These are phyloP conservation scores for Marsdenia floribunda DNA, from an alignment of 257 asterid genomes.

Conservation along the genomic window DNA sequence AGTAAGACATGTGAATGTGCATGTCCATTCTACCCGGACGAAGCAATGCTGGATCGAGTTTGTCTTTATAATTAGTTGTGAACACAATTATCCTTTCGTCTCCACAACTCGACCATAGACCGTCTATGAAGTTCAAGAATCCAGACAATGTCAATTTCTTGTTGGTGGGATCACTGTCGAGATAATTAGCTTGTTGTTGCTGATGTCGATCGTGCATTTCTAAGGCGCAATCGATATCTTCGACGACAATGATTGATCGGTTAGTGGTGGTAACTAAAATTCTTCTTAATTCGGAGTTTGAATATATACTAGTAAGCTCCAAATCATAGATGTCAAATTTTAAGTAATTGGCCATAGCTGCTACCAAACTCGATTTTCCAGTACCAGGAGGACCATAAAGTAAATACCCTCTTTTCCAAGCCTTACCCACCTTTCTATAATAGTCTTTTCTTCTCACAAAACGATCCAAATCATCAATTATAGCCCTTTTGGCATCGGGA, in stretches of 20 bases:
- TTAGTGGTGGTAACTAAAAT: constrained; percentile 52
- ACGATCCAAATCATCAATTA: constrained; percentile 66
- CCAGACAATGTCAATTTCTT: constrained; percentile 66
- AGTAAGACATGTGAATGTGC: constrained; percentile 78
- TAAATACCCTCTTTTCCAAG: constrained; percentile 85
- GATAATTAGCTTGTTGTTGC: too few relatives aligned
- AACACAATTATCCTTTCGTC: constrained; percentile 67
- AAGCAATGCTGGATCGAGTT: constrained; percentile 69
- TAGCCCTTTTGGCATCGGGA: constrained; percentile 36
- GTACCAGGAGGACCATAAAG: constrained; percentile 90
- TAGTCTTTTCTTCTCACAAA: constrained; percentile 67
- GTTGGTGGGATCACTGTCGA: background rate
- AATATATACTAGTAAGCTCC: constrained; percentile 51
- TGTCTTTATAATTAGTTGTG: constrained; percentile 79
- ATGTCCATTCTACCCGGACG: constrained; percentile 85
- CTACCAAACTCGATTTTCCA: constrained; percentile 73
- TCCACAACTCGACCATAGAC: constrained; percentile 77
- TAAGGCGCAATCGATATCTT: constrained; percentile 72
- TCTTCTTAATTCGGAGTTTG: constrained; percentile 59
- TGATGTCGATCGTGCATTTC: constrained; percentile 53
- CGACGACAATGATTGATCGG: constrained; percentile 61
- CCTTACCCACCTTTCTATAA: constrained; percentile 74
- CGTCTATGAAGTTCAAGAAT: constrained; percentile 67
- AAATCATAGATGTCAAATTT: constrained; percentile 68
- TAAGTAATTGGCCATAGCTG: constrained; percentile 78